Conservation (phyloP, 140 eudicot species). For the Senecio squalidus region DNA sequence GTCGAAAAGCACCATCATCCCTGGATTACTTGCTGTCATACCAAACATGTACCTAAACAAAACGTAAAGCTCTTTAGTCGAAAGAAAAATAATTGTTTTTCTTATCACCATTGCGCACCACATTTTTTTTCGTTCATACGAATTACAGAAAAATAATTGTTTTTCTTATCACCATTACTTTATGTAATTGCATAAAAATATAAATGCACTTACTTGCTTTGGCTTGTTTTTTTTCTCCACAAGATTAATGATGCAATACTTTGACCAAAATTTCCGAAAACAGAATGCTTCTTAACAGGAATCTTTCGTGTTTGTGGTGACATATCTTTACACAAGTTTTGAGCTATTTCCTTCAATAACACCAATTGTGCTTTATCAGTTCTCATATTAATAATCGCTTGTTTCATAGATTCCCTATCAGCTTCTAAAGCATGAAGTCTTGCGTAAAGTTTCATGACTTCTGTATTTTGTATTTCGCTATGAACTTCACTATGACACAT, state of each 20-base stretch:
- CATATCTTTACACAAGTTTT: conserved; percentile 64
- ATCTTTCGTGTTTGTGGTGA: conserved; percentile 32
- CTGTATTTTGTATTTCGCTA: conserved; percentile 45
- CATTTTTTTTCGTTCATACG: too few relatives aligned
- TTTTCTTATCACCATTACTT: neutral
- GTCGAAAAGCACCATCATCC: conserved; percentile 63
- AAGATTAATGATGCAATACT: conserved; percentile 39
- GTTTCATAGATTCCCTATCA: conserved; percentile 88
- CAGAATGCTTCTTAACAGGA: conserved; percentile 41
- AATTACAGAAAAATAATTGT: neutral
- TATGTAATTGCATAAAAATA: neutral
- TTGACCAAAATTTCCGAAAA: conserved; percentile 31
- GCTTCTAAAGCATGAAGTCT: conserved; percentile 92
- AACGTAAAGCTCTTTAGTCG: neutral
- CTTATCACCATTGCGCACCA: too few relatives aligned
- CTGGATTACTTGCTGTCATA: conserved; percentile 41
- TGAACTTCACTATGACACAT: conserved; percentile 19
- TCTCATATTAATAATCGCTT: conserved; percentile 69
- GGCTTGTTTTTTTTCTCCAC: conserved; percentile 63
- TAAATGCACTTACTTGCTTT: conserved; percentile 48
- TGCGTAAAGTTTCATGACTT: conserved; percentile 58
- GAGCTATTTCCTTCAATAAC: conserved; percentile 72
- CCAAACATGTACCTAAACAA: conserved; percentile 67
- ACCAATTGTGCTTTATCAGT: conserved; percentile 89
- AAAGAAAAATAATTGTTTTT: neutral